Evolutionary conservation across 768 basidiomycete genomes (phyloP), one percentile per base, ranked within the genome.

Genomic region (Lactifluus hygrophoroides): DNA sequence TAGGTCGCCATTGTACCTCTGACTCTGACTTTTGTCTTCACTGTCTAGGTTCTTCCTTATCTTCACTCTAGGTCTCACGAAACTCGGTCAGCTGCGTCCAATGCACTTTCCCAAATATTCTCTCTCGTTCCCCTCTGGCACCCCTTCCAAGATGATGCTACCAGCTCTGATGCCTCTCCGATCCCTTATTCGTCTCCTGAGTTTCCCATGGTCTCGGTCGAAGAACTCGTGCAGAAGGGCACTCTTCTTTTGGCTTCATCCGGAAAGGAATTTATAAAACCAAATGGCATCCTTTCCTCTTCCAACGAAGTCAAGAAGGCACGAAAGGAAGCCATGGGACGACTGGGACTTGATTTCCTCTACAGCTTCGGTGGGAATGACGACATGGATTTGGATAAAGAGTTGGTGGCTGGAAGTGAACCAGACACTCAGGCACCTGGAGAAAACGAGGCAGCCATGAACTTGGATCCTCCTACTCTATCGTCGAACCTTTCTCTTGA

Each of bases 21-120:
- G n/a, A n/a, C n/a, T 19, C 53, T 48, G 37, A 32, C 48, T 11
- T 40, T 45, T 37, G 30, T 46, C 51, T 3, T 63, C 32, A 21
- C 23, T 44, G 19, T 3, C 19, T 69, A 96, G 88, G 87, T 99
- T 65, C 75, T 97, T 13, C 96, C 96, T 5, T 93, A 81, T 69
- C 77, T 98, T 2, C 88, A 90, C 68, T 94, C 92, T 40, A 91
- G 89, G 73, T 88, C 87, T n/a, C 85, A 84, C 61, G 96, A 99
- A 58, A 93, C 95, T 2, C 83, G 96, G 44, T 82, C 84, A 3
- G 93, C 96, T 0, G 92, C 93, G 0, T 91, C 94, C 0, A 80
- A 84, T 55, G 90, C 96, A 0, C 77, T 98, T 44, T 91, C 90
- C 0, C 85, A 91, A 51, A 90, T 98, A 58, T 94, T 89, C 63